phyloP scores from a whole-genome alignment of 1,284 basidiomycete species.

The Puccinia coronata region DNA sequence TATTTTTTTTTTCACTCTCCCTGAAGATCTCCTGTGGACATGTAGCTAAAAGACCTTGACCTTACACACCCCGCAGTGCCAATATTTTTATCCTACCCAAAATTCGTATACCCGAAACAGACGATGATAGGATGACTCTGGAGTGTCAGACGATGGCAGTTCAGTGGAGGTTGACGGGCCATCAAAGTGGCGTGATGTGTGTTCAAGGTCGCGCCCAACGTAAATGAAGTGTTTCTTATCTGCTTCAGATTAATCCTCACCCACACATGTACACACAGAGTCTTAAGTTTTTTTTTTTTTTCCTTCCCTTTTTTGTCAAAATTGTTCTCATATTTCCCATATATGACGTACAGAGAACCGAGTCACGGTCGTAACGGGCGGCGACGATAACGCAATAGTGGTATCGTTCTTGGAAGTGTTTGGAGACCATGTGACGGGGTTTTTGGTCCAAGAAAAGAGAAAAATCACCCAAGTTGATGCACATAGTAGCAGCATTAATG shows the following conservation, averaged over 20 bases:
- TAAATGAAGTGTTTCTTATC: neutral
- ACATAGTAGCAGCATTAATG: conserved; percentile 9
- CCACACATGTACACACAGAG: too few species aligned
- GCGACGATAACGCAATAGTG: conserved; percentile 12
- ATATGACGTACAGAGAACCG: neutral
- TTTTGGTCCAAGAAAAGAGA: too few species aligned
- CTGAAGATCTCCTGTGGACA: neutral
- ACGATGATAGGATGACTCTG: too few species aligned
- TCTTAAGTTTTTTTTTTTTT: neutral
- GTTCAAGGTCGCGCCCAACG: neutral
- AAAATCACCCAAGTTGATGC: neutral
- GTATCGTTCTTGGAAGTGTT: too few species aligned
- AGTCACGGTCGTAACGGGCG: neutral
- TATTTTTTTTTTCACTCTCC: neutral
- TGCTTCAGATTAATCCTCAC: too few species aligned
- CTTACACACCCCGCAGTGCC: too few species aligned
- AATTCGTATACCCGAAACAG: neutral
- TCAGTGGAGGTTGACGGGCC: neutral
- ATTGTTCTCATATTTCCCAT: too few species aligned
- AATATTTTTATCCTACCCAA: neutral
- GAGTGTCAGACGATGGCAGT: neutral
- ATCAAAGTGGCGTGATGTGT: conserved; percentile 27
- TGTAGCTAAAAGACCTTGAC: too few species aligned
- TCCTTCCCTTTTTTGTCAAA: too few species aligned
- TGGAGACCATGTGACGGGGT: neutral